Conservation (phyloP, 2,329 filamentous ascomycete genomes). For the Cylindrodendrum hubeiense region DNA sequence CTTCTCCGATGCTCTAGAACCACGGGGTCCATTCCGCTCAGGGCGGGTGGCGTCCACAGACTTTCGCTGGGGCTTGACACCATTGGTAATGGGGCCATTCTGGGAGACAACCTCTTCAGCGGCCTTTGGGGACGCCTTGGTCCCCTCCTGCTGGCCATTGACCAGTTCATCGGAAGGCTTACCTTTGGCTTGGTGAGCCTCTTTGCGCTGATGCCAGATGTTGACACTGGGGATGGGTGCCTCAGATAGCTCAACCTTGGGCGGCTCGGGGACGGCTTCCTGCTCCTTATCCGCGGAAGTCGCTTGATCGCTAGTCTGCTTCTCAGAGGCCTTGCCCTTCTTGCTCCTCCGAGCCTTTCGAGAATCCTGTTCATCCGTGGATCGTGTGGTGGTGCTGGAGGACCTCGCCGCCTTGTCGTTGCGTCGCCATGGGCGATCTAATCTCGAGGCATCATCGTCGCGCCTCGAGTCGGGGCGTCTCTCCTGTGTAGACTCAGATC, state of each 20-base stretch:
- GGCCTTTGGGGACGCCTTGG: slow-evolving; percentile 53
- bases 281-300: slow-evolving; percentile 68
- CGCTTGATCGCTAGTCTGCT: slow-evolving; percentile 62
- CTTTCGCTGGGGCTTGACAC: slow-evolving; percentile 58
- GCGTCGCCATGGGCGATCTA: slow-evolving; percentile 56
- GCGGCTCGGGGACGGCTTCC: slow-evolving; percentile 54
- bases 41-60: slow-evolving; percentile 54
- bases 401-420: slow-evolving; percentile 66
- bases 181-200: slow-evolving; percentile 70
- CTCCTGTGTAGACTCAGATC: slow-evolving; percentile 50
- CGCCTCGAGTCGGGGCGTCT: slow-evolving; percentile 49
- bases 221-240: slow-evolving; percentile 89
- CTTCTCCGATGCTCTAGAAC: slow-evolving; percentile 59
- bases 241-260: slow-evolving; percentile 78
- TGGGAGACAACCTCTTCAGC: slow-evolving; percentile 39
- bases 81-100: slow-evolving; percentile 49
- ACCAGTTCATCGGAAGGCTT: slow-evolving; percentile 57
- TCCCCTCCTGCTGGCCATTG: slow-evolving; percentile 54
- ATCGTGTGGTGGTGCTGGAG: slow-evolving; percentile 73
- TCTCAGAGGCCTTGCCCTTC: slow-evolving; percentile 63
- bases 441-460: slow-evolving; percentile 54
- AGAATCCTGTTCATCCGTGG: slow-evolving; percentile 70
- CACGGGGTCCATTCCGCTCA: slow-evolving; percentile 60
- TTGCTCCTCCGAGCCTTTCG: slow-evolving; percentile 69
- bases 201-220: slow-evolving; percentile 85